Conservation (phyloP, 1,284 basidiomycete genomes). For the Boletellus deceptivus region DNA sequence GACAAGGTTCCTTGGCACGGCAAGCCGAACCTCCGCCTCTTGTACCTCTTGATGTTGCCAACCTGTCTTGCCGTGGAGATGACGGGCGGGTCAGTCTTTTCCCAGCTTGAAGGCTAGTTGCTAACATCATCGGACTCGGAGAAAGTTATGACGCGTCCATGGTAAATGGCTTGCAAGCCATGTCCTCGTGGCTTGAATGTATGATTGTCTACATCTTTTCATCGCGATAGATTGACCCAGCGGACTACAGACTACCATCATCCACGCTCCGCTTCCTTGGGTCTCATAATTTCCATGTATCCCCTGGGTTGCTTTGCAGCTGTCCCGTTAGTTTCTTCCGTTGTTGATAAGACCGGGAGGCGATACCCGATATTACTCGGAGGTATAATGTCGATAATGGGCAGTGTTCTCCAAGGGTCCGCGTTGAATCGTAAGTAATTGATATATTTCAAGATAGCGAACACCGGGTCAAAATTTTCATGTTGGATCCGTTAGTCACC, state of each 20-base stretch:
- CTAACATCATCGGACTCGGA: not conserved
- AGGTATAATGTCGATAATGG: constrained; percentile 3
- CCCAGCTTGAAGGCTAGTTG: constrained; percentile 4
- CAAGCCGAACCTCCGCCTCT: constrained; percentile 35
- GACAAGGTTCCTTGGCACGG: constrained; percentile 55
- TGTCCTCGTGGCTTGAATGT: not conserved
- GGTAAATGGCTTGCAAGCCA: not conserved
- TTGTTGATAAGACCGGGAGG: constrained; percentile 6
- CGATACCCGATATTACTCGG: constrained; percentile 6
- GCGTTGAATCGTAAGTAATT: constrained; percentile 6
- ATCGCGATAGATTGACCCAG: too few species aligned
- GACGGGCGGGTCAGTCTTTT: constrained; percentile 53
- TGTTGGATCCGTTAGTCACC: not conserved
- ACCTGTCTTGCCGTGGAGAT: constrained; percentile 62
- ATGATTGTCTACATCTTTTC: not conserved
- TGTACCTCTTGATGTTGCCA: constrained; percentile 52
- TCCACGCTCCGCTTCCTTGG: constrained; percentile 8
- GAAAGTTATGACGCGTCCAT: not conserved
- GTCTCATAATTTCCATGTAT: constrained; percentile 11
- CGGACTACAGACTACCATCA: constrained; percentile 7
- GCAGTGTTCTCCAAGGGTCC: constrained; percentile 6
- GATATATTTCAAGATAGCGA: not conserved
- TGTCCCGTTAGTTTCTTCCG: constrained; percentile 4
- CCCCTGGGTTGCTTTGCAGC: constrained; percentile 6
- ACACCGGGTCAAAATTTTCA: not conserved